phyloP scores from a whole-genome alignment of 257 asterid genomes.

The Dorcoceras hygrometricum region DNA sequence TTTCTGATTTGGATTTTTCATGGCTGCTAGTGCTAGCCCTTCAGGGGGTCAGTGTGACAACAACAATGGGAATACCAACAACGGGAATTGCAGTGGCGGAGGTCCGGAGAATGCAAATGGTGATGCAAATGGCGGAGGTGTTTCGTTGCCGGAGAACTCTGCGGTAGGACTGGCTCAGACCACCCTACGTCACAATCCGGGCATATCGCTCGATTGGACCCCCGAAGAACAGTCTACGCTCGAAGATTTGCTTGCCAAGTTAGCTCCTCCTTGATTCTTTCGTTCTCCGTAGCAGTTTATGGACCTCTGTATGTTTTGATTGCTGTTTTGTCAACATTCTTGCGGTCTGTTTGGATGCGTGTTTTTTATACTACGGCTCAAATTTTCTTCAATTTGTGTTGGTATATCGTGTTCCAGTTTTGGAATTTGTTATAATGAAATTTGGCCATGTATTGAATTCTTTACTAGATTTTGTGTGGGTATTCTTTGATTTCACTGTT shows the following conservation, averaged over 20 bases:
- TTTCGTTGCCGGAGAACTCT: constrained; percentile 57
- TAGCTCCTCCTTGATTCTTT: constrained; percentile 20
- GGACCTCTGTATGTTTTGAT: neutral
- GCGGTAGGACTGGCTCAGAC: constrained; percentile 50
- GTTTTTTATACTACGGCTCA: neutral
- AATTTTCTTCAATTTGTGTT: neutral
- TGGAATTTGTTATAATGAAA: neutral
- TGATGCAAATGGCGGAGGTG: constrained; percentile 32
- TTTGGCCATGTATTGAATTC: neutral
- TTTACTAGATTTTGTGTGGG: neutral
- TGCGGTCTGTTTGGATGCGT: constrained; percentile 1
- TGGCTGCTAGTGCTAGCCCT: constrained; percentile 94
- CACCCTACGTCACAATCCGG: constrained; percentile 77
- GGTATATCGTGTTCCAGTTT: neutral
- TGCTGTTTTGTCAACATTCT: constrained; percentile 1
- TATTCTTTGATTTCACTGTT: neutral
- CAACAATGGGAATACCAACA: constrained; percentile 31
- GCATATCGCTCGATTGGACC: constrained; percentile 70
- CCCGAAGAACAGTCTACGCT: constrained; percentile 72
- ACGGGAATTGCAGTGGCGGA: constrained; percentile 38
- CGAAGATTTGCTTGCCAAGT: constrained; percentile 73
- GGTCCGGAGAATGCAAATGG: constrained; percentile 47
- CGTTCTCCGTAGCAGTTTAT: neutral
- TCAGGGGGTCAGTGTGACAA: constrained; percentile 38
- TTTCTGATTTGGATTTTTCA: constrained; percentile 19